phyloP scores from a whole-genome alignment of 2,329 filamentous ascomycete species.

The Huntiella savannae region DNA sequence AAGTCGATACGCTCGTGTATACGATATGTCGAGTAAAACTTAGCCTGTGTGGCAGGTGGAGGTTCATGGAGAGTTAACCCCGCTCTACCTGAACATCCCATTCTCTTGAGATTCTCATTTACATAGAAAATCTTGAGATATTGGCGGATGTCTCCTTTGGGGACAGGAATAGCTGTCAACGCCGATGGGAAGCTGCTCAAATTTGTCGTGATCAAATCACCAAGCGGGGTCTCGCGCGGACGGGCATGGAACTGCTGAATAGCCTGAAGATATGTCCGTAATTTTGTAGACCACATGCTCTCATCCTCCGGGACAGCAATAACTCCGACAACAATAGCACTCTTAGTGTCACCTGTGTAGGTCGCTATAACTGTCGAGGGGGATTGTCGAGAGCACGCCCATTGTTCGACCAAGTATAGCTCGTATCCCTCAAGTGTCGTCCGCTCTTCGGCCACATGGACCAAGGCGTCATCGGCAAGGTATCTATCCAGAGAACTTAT shows the following conservation, averaged over 20 bases:
- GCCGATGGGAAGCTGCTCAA: conserved; percentile 81
- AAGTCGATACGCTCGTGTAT: conserved; percentile 68
- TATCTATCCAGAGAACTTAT: conserved; percentile 29
- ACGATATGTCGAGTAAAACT: conserved; percentile 80
- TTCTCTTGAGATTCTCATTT: conserved; percentile 80
- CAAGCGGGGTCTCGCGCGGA: conserved; percentile 61
- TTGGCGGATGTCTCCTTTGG: conserved; percentile 64
- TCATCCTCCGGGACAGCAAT: conserved; percentile 69
- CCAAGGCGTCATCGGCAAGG: conserved; percentile 67
- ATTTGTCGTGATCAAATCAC: conserved; percentile 85
- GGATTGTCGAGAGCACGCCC: conserved; percentile 80
- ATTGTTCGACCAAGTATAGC: conserved; percentile 88
- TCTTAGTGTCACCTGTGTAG: conserved; percentile 70
- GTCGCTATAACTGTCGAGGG: conserved; percentile 85
- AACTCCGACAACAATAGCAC: conserved; percentile 62
- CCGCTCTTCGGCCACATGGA: conserved; percentile 54
- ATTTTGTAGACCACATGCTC: conserved; percentile 54
- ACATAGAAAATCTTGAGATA: conserved; percentile 76
- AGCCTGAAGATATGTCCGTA: conserved; percentile 72
- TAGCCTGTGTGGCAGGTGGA: conserved; percentile 64
- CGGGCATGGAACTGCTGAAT: conserved; percentile 72
- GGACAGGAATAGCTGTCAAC: conserved; percentile 77
- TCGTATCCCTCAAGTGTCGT: conserved; percentile 65
- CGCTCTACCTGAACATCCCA: conserved; percentile 79
- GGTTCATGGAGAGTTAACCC: conserved; percentile 66